Evolutionary conservation across 2,329 filamentous ascomycete species (phyloP), one percentile per base, ranked within the genome.

Genomic region (Cladobotryum protrusum): DNA sequence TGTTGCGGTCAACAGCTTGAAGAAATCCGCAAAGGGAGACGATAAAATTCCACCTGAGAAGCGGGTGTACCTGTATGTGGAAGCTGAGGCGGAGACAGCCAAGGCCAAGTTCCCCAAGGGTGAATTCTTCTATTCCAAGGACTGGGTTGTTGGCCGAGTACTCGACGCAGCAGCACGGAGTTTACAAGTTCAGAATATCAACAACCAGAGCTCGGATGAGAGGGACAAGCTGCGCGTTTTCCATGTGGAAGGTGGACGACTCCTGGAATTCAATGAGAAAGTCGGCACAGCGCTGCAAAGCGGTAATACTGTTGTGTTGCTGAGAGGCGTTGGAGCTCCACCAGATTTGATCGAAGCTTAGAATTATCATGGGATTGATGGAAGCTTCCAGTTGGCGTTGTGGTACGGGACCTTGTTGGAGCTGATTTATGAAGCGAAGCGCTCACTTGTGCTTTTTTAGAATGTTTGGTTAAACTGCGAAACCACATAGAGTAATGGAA

Each of bases 21-120:
- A 96, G 72, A 86, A 86, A 64, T 83, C 79, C 1, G 92, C 93
- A 2, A 96, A 96, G 71, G 95, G 95, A 1, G 92, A 97, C 56
- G 82, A 83, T 9, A 92, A 89, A 60, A 69, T 96, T 0, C 76
- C 89, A 0, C 67, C 75, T 0, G 89, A 96, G 56, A 95, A 95
- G 72, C 75, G 93, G n/a, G 71, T 99, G 2, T 97, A 97, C 63
- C 63, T 99, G 1, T 85, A 87, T 63, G 88, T 96, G 15, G 92
- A 97, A 65, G 93, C 92, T 0, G 89, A 91, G 61, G 87, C 88
- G 9, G 87, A 89, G 60, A 95, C 89, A 0, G 85, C 90, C 2
- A 87, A 83, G 47, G 82, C 87, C 6, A 95, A 95, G 67, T 83
- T 87, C 40, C 90, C 91, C 4, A 86, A 82, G 61, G 87, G 87